These are phyloP conservation scores for Talaromyces sp. DNA, from an alignment of 2,329 filamentous ascomycete species.

Conservation along the genomic window DNA sequence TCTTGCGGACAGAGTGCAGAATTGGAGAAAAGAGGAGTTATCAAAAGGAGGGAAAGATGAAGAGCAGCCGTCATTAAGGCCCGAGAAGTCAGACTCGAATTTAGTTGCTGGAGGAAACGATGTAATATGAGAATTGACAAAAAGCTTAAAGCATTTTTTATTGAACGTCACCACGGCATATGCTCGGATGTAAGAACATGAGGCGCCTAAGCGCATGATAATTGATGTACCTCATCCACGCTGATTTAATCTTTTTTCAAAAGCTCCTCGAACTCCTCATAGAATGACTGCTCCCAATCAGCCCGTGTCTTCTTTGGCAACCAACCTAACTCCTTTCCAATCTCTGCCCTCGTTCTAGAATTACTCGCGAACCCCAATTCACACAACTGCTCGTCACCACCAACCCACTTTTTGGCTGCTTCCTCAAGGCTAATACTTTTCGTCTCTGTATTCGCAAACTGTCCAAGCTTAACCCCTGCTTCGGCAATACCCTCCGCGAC, in stretches of 20 bases:
- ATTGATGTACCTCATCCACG: too few species aligned
- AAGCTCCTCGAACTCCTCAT: slow-evolving; percentile 5
- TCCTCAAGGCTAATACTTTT: background rate
- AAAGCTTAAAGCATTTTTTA: background rate
- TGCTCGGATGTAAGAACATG: too few species aligned
- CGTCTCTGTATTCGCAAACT: background rate
- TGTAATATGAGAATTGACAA: background rate
- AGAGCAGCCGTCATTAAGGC: background rate
- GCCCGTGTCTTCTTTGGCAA: slow-evolving; percentile 6
- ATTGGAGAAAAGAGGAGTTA: background rate
- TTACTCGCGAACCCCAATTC: slow-evolving; percentile 11
- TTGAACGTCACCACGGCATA: too few species aligned
- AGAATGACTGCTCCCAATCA: slow-evolving; percentile 6
- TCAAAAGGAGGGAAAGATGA: slow-evolving; percentile 2
- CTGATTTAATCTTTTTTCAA: background rate
- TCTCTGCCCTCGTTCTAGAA: slow-evolving; percentile 3
- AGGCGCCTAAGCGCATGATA: too few species aligned
- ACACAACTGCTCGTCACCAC: slow-evolving; percentile 1
- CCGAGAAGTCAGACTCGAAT: background rate
- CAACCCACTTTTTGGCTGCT: background rate
- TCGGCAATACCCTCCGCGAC: slow-evolving; percentile 5
- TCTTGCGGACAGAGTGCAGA: background rate
- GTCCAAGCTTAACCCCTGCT: slow-evolving; percentile 1
- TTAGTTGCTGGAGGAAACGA: background rate
- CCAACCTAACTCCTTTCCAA: slow-evolving; percentile 12